phyloP scores from a whole-genome alignment of 371 early-diverging fungal species.

The Synchytrium microbalum region DNA sequence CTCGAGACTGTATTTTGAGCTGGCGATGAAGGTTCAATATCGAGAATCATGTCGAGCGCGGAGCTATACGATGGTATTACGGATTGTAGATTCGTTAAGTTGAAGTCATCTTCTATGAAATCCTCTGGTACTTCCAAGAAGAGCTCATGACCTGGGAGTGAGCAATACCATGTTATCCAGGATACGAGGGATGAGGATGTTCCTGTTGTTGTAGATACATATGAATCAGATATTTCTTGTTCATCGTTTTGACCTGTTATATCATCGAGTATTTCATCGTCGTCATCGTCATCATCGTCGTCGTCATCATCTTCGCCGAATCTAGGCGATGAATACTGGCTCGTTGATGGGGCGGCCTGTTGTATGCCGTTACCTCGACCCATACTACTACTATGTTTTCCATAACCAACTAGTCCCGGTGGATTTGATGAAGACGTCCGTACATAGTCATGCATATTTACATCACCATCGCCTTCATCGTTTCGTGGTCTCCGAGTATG shows the following conservation, averaged over 20 bases:
- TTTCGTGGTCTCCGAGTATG: too few species aligned
- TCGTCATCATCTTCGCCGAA: too few species aligned
- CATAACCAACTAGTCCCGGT: too few species aligned
- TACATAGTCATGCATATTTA: too few species aligned
- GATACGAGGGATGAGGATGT: slow-evolving; percentile 37
- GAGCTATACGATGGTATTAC: slow-evolving; percentile 72
- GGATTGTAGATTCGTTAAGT: slow-evolving; percentile 80
- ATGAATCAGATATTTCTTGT: slow-evolving; percentile 8
- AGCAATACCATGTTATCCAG: slow-evolving; percentile 49
- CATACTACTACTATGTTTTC: too few species aligned
- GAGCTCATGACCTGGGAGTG: slow-evolving; percentile 70
- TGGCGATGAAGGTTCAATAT: slow-evolving; percentile 52
- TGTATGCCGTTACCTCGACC: too few species aligned
- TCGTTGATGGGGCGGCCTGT: too few species aligned
- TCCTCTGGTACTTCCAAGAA: slow-evolving; percentile 94
- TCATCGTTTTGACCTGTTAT: neutral
- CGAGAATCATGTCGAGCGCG: slow-evolving; percentile 90
- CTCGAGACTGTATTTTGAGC: neutral
- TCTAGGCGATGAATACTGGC: too few species aligned
- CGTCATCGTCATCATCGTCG: slow-evolving; percentile 2
- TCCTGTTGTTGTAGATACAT: slow-evolving; percentile 17
- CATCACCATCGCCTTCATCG: too few species aligned
- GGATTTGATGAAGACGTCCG: too few species aligned
- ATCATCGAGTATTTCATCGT: slow-evolving; percentile 5
- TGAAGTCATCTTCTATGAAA: slow-evolving; percentile 91